phyloP scores from a whole-genome alignment of 768 basidiomycete genomes.

The Xanthoconium stramineum region DNA sequence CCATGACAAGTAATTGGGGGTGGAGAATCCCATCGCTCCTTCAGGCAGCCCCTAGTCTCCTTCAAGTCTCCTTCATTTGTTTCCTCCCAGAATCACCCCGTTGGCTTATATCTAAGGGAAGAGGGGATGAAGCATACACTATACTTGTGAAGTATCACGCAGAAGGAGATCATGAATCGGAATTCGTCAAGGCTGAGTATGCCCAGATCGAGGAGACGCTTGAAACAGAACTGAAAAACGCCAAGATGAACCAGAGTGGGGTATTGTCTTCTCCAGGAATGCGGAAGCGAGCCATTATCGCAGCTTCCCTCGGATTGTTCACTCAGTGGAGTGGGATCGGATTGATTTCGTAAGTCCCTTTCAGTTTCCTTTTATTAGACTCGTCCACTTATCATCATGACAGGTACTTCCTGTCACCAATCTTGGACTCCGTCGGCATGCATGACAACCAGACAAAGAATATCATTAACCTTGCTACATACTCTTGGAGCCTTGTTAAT shows the following conservation, averaged over 20 bases:
- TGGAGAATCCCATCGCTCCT: conserved; percentile 66
- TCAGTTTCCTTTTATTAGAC: too few relatives aligned
- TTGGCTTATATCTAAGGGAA: conserved; percentile 59
- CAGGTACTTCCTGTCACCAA: too few relatives aligned
- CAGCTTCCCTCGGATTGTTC: conserved; percentile 13
- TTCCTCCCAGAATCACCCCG: conserved; percentile 64
- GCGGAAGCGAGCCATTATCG: background rate
- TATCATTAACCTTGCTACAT: too few relatives aligned
- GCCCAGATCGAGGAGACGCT: too few relatives aligned
- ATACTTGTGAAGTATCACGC: background rate
- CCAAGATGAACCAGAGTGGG: background rate
- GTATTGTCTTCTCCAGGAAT: conserved; percentile 30
- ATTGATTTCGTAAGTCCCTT: background rate
- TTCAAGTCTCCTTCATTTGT: conserved; percentile 53
- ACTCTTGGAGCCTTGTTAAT: background rate
- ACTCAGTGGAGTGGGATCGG: conserved; percentile 10
- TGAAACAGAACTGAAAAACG: background rate
- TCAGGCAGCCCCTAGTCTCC: conserved; percentile 48
- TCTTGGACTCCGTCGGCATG: too few relatives aligned
- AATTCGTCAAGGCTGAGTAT: background rate
- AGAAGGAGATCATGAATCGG: conserved; percentile 22
- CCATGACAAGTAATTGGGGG: conserved; percentile 54
- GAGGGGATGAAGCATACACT: conserved; percentile 44
- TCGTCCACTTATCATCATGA: too few relatives aligned
- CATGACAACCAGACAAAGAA: too few relatives aligned